Evolutionary conservation across 768 basidiomycete species (phyloP).

Genomic region (Cantharellus cinnabarinus): DNA sequence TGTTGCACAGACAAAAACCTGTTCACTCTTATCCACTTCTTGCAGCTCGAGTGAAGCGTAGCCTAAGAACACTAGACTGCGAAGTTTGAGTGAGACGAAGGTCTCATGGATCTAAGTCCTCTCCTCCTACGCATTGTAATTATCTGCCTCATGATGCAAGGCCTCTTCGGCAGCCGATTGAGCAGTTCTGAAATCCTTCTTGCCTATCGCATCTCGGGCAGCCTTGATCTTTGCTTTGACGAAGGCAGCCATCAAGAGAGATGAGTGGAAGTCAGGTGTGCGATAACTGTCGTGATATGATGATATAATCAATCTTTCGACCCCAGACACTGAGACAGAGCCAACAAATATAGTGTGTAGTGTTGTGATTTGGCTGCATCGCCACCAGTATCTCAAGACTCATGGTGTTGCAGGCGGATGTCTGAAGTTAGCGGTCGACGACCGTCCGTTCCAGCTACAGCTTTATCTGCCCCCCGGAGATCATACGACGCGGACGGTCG

Average conservation of each 20-base stretch:
- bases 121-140: conserved; percentile 65
- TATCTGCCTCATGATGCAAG: conserved; percentile 55
- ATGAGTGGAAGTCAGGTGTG: not conserved
- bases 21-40: conserved; percentile 55
- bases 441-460: no score
- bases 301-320: no score
- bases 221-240: conserved; percentile 58
- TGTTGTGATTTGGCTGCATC: not conserved
- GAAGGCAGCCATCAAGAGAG: conserved; percentile 16
- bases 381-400: no score
- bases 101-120: not conserved
- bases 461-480: not conserved
- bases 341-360: no score
- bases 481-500: not conserved
- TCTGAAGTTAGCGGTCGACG: no score
- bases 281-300: no score
- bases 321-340: no score
- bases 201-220: conserved; percentile 51
- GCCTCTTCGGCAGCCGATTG: conserved; percentile 44
- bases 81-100: not conserved
- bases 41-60: conserved; percentile 60
- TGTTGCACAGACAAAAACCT: conserved; percentile 32
- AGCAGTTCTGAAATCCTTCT: conserved; percentile 54
- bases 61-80: conserved; percentile 70
- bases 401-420: no score